Evolutionary conservation across 192 early-diverging fungal species (phyloP), one percentile per base, ranked within the genome.

Genomic region (Linnemannia exigua): DNA sequence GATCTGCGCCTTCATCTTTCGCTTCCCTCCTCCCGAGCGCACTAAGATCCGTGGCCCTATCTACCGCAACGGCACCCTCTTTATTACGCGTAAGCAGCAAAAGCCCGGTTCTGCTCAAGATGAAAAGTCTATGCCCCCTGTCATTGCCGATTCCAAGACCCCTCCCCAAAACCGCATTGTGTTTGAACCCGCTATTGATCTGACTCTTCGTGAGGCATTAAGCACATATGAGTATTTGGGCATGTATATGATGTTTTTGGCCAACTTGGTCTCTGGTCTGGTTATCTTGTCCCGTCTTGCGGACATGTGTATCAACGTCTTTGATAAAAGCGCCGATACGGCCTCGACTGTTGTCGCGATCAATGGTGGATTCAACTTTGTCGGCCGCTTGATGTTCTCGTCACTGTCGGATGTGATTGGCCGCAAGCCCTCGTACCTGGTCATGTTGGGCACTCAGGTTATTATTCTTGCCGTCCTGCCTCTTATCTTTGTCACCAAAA

Each of bases 351-450:
- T 92, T 14, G 92, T 93, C 51, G 89, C 92, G 12, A 90, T 92
- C 67, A 90, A 92, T 54, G 90, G 91, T 50, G 91, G 87, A 5
- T 93, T 94, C 88, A 94, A 92, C 87, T 90, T 92, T 83, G 79
- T 89, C 41, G 93, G 93, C 7, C 91, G 92, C 25, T 77, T 93
- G 31, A 70, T 89, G 80, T 87, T 92, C 51, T 89, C 90, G 25
- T 72, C 89, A 52, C 36, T 92, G 19, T 94, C 93, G n/a, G 93
- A 94, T 73, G 72, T 88, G 14, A 77, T 90, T 36, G 91, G 90
- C 31, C 95, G 95, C 87, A 95, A 95, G 79, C 80, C 91, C n/a
- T 88, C 91, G 41, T 91, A 94, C 78, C 63, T 96, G 67, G 79
- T 93, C 77, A 91, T 92, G 54, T 90, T 93, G 74, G 71, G 87